Evolutionary conservation across 495 filamentous ascomycete genomes (phyloP), one percentile per base, ranked within the genome.

Genomic region (Penicillium simplicissimum): DNA sequence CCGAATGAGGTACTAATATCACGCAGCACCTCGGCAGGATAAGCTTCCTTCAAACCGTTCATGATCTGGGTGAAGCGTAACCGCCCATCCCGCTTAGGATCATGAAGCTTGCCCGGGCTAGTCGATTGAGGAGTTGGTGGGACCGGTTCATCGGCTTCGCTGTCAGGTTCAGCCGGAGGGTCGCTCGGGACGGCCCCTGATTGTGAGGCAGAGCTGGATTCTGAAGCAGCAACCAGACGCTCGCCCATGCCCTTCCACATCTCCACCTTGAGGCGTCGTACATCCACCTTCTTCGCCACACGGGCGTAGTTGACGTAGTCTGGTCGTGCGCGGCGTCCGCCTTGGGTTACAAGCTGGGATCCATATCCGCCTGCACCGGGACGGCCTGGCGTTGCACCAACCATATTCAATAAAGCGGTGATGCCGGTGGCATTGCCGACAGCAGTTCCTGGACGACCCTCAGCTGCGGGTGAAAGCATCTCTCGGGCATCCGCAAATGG

Each of bases 261-360:
- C 71, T 99, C 92, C 72, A 93, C 90, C 78, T 99, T 99, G 67
- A 99, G 77, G 70, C 92, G 80, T 52, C 94, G 82, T 0, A 98
- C 93, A 69, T 99, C 96, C n/a, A 99, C 96, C 81, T 98, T 99
- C 84, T 97, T 99, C 14, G 96, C 96, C 25, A 96, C 89, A 31
- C 93, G 84, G 17, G 96, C 96, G 72, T 97, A 99, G 71, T 96
- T 91, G 33, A 99, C 91, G 61, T 99, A 98, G 72, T 98, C 95
- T 0, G 95, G 96, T 65, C 94, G 76, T 35, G 94, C 71, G 47
- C 95, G 79, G 52, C 94, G 76, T 61, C 82, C 90, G 59, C 80
- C 81, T 70, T 94, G 89, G 11, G 94, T 96, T n/a, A 99, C 92
- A 9, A 99, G 81, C 68, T 96, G 91, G 8, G 90, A 91, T 1